Conservation (phyloP, 2,329 filamentous ascomycete genomes). For the Claviceps africana region DNA sequence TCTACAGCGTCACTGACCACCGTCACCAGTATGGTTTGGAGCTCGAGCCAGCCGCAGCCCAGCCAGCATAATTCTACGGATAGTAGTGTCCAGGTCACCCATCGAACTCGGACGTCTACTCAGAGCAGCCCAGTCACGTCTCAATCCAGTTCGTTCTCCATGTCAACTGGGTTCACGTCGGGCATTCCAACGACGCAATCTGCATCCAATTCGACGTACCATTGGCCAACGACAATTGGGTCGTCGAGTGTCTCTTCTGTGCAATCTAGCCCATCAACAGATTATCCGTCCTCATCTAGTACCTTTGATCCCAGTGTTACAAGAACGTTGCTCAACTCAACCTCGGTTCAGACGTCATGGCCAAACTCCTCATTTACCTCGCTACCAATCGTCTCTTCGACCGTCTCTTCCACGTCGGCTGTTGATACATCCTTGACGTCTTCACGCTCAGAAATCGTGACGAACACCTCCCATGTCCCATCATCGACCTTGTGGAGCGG, state of each 20-base stretch:
- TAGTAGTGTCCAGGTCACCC: neutral
- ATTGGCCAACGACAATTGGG: neutral
- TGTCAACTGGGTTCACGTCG: neutral
- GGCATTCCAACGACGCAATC: neutral
- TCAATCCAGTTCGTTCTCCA: neutral
- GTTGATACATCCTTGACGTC: neutral
- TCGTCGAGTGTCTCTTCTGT: neutral
- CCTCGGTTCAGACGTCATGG: neutral
- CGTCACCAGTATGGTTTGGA: conserved; percentile 1
- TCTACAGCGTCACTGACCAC: neutral
- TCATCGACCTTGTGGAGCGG: neutral
- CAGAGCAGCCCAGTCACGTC: conserved; percentile 1
- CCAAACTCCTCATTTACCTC: conserved; percentile 1
- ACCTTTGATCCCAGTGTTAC: neutral
- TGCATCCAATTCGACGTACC: conserved; percentile 1
- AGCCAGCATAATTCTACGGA: neutral
- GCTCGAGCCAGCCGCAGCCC: neutral
- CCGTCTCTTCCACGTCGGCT: neutral
- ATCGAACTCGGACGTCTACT: neutral
- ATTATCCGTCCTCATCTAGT: neutral
- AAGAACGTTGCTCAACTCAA: neutral
- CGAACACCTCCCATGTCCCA: neutral
- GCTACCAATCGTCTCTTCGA: neutral
- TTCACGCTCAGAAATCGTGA: neutral
- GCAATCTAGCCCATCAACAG: neutral